These are phyloP conservation scores for Phytopythium boreale DNA, from an alignment of 352 stramenopile genomes.

Conservation along the genomic window DNA sequence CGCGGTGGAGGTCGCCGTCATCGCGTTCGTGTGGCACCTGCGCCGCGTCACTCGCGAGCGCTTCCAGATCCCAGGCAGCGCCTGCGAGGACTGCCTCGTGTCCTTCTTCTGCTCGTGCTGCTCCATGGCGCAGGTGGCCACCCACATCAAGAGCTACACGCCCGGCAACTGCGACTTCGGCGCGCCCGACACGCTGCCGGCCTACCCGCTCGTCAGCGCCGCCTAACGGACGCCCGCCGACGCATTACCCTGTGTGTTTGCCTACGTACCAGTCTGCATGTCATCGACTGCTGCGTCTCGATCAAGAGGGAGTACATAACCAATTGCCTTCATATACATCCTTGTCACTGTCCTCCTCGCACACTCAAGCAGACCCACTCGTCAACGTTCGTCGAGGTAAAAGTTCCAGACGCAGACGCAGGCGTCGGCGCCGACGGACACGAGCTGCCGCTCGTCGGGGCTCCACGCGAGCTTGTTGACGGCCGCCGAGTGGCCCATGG, in stretches of 20 bases:
- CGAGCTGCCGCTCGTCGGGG: constrained; percentile 89
- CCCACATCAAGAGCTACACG: constrained; percentile 45
- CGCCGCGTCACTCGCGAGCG: constrained; percentile 19
- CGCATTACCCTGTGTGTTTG: neutral
- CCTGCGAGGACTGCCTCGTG: constrained; percentile 21
- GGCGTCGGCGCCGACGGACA: constrained; percentile 86
- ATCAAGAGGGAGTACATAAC: neutral
- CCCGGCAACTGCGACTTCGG: constrained; percentile 42
- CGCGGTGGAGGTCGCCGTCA: neutral
- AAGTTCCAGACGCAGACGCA: constrained; percentile 93
- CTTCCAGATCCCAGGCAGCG: constrained; percentile 22
- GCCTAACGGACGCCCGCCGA: neutral
- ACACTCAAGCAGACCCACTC: too few species aligned
- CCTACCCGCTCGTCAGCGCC: constrained; percentile 15
- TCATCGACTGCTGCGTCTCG: neutral
- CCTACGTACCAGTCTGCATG: neutral
- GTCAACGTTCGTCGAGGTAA: constrained; percentile 39
- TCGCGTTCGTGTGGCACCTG: constrained; percentile 16
- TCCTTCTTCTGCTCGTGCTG: constrained; percentile 34
- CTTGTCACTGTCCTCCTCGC: too few species aligned
- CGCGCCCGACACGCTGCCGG: constrained; percentile 27
- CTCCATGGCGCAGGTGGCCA: constrained; percentile 43
- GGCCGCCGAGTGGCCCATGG: constrained; percentile 64
- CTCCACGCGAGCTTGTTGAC: constrained; percentile 84
- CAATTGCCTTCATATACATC: too few species aligned